A percentile compares a stretch with the other conserved stretches of the same genome.
phyloP scores from a whole-genome alignment of 1,139 yeast species.

The Saccharomyces hybrid region DNA sequence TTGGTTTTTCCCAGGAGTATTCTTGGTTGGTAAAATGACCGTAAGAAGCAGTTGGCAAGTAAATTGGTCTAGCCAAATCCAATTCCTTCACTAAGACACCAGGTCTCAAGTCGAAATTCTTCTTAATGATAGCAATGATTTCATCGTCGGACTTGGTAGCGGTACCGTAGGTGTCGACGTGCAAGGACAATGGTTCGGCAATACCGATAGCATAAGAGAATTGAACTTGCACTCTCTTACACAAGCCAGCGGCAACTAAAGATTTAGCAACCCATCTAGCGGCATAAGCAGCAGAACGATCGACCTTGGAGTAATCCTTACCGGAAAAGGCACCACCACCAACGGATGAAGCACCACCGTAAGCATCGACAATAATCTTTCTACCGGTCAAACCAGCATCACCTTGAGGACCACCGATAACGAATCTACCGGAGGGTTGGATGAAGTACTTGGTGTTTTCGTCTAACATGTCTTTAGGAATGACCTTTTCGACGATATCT shows the following conservation, averaged over 20 bases:
- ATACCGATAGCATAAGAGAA: conserved; percentile 99
- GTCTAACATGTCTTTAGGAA: conserved; percentile 84
- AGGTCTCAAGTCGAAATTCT: conserved; percentile 97
- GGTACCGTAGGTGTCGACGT: conserved; percentile 97
- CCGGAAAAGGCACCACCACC: conserved; percentile 99
- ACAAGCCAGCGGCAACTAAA: conserved; percentile 85
- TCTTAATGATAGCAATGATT: conserved; percentile 80
- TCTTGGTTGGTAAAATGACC: conserved; percentile 99
- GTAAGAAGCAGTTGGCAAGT: conserved; percentile 96
- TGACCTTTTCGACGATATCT: conserved; percentile 83
- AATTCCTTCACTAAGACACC: conserved; percentile 97
- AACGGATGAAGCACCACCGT: conserved; percentile 99
- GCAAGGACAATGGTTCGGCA: conserved; percentile 96
- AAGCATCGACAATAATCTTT: conserved; percentile 97
- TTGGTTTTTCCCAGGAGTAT: conserved; percentile 97
- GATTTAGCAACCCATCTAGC: conserved; percentile 99
- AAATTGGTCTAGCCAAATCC: conserved; percentile 97
- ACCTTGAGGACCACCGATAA: conserved; percentile 99
- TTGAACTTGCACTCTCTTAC: conserved; percentile 96
- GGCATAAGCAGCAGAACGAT: conserved; percentile 99
- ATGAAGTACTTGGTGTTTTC: conserved; percentile 95
- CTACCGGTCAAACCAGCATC: conserved; percentile 99
- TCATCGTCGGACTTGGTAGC: conserved; percentile 81
- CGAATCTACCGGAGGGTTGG: conserved; percentile 99
- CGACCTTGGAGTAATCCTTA: conserved; percentile 99